Percentiles rank a stretch among this genome's conserved stretches.
Evolutionary conservation across 176 grass and related monocot genomes (phyloP).

Genomic region (Poa annua): DNA sequence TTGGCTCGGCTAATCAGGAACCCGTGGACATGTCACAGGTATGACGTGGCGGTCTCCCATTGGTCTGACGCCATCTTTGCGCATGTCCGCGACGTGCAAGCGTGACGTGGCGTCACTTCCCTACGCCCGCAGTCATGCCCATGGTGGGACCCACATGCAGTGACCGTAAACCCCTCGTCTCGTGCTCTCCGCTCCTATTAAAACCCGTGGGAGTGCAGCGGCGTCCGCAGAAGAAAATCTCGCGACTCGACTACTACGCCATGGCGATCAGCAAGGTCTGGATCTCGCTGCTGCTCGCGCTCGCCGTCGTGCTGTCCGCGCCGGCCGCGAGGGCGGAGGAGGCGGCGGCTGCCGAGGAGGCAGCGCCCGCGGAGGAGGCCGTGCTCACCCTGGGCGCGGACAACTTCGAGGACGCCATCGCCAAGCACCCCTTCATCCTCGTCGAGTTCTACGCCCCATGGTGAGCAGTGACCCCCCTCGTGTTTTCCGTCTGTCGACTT

Average conservation of each 20-base stretch:
- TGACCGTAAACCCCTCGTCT: background rate
- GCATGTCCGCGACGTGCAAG: slow-evolving; percentile 19
- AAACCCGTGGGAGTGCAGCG: slow-evolving; percentile 2
- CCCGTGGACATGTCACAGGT: slow-evolving; percentile 1
- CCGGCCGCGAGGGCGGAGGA: slow-evolving; percentile 44
- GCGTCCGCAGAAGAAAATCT: slow-evolving; percentile 14
- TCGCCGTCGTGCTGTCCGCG: slow-evolving; percentile 39
- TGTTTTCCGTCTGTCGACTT: background rate
- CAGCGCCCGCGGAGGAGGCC: slow-evolving; percentile 40
- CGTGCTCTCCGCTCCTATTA: slow-evolving; percentile 19
- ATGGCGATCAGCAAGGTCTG: slow-evolving; percentile 64
- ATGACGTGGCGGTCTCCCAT: background rate
- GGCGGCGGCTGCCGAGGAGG: background rate
- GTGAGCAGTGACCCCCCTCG: slow-evolving; percentile 40
- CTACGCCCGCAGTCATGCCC: no score
- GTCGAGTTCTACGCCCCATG: slow-evolving; percentile 98
- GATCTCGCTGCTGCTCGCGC: slow-evolving; percentile 66
- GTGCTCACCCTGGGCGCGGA: slow-evolving; percentile 82
- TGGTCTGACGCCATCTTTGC: background rate
- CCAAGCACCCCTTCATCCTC: slow-evolving; percentile 87
- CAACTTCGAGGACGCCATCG: slow-evolving; percentile 72
- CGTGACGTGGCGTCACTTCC: background rate
- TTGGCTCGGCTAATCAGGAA: slow-evolving; percentile 32
- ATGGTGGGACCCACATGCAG: background rate
- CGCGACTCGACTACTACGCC: background rate